Base-by-base conservation (phyloP, 2,329 filamentous ascomycete genomes). In the Leptographium radiaticola region DNA sequence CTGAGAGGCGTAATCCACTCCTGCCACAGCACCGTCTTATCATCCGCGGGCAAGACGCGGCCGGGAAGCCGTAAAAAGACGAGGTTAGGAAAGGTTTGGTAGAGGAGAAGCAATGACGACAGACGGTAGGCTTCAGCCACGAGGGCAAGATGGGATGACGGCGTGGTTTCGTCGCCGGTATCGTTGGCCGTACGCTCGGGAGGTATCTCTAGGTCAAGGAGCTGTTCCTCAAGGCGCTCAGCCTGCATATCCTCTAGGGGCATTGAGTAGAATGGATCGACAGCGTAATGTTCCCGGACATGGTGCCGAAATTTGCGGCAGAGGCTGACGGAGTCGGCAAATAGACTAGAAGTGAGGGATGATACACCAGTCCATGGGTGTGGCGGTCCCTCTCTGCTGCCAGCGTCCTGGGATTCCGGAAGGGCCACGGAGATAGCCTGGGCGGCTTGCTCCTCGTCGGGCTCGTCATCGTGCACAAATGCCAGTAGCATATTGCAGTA, bases 301-400 rank as follows among this genome's bases (percentile, higher is more conserved):
- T 44, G 59, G 2, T 62, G 61, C 0, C 67, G 62, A 8, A 65
- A 68, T 9, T 60, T 60, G 1, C 68, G 64, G 11, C 67, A 70
- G 0, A 70, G 60, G 1, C 62, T 56, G 30, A 70, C 58, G 0
- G 65, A 62, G 13, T 63, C 61, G 0, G 64, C 63, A 7, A 70
- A 64, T 1, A 70, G 55, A 1, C 61, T 59, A 0, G 65, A 66
- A 0, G 67, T 60, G 0, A 58, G 56, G 0, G 64, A 62, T 0
- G 68, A 70, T 0, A 69, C 62, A 0, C 68, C 68, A 0, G 68
- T 70, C 68, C 68, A 70, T 0, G 68, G 68, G 53, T 70, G 68
- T 1, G 63, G 63, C 6, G 39, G 31, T 2, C 38, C 46, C n/a
- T 54, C 25, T 15, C 20, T 30, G 16, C 11, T 40, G 30, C 11